Percentiles rank a stretch among this genome's conserved stretches.
Evolutionary conservation across 192 early-diverging fungal genomes (phyloP).

Genomic region (Phycomyces blakesleeanus): DNA sequence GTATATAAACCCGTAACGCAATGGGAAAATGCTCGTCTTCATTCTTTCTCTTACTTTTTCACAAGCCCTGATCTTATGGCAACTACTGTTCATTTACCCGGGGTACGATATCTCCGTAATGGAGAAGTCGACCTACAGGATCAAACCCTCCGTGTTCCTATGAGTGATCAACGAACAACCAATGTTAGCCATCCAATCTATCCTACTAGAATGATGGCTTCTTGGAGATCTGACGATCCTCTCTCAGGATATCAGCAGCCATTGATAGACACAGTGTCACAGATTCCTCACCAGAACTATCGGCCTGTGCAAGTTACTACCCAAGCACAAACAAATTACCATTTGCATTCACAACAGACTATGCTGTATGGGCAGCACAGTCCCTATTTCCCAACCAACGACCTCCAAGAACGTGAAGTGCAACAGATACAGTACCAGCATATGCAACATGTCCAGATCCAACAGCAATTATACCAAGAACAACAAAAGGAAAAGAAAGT

Average conservation of each 20-base stretch:
- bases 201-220: not conserved
- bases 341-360: not conserved
- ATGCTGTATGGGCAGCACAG: not conserved
- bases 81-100: constrained; percentile 17
- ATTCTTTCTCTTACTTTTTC: constrained; percentile 2
- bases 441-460: not conserved
- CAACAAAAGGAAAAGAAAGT: constrained; percentile 6
- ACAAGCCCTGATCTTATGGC: constrained; percentile 8
- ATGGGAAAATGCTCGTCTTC: too few species aligned
- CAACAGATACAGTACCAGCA: not conserved
- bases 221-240: constrained; percentile 1
- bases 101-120: constrained; percentile 17
- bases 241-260: constrained; percentile 1
- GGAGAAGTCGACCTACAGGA: constrained; percentile 13
- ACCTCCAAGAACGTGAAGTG: not conserved
- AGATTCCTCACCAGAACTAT: not conserved
- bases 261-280: not conserved
- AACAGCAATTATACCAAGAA: constrained; percentile 11
- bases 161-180: not conserved
- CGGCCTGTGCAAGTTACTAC: not conserved
- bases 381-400: not conserved
- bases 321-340: not conserved
- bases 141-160: not conserved
- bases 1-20: not conserved
- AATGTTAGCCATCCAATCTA: not conserved